Base-by-base conservation (phyloP, 352 stramenopile genomes). In the Phytophthora colocasiae region DNA sequence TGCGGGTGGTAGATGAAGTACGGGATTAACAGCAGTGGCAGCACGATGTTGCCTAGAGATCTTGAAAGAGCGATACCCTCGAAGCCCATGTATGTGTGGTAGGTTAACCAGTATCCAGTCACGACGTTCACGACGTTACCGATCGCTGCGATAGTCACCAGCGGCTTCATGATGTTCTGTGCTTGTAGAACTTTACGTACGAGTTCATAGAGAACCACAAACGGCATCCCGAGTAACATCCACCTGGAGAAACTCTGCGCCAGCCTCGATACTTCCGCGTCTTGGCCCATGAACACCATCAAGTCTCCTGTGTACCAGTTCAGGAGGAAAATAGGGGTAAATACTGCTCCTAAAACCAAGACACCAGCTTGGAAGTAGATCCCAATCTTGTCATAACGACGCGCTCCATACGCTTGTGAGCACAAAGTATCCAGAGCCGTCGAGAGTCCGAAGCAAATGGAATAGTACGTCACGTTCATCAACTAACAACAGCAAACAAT, bases 151-250 rank as follows among this genome's bases (percentile, higher is more conserved):
- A 91, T 81, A 12, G 80, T 57, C 27, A 95, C 73, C 63, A 96
- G 77, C 91, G 78, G 38, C 38, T 43, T 43, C 38, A 43, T 43
- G 15, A 22, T 43, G 5, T 43, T 43, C 14, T 43, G 38, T 1
- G 85, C 79, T 41, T 95, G 85, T 10, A 89, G 66, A n/a, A 89
- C 69, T 53, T 95, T 95, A 58, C 87, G 78, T 15, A 95, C 57
- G 27, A 95, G 57, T 67, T 96, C 87, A 66, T 93, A 96, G 4
- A 79, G 58, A 47, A 92, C 95, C 8, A 92, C 44, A 50, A 88
- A 91, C 11, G 87, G 85, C 50, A 85, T 39, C 10, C 85, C 81
- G 3, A 71, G 73, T 5, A 96, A 43, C 44, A 70, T 73, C 64
- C 89, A 87, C 2, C 83, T 44, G 6, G 76, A 83, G 8, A 92